Conservation (phyloP, 257 asterid species). For the Primulina tabacum region DNA sequence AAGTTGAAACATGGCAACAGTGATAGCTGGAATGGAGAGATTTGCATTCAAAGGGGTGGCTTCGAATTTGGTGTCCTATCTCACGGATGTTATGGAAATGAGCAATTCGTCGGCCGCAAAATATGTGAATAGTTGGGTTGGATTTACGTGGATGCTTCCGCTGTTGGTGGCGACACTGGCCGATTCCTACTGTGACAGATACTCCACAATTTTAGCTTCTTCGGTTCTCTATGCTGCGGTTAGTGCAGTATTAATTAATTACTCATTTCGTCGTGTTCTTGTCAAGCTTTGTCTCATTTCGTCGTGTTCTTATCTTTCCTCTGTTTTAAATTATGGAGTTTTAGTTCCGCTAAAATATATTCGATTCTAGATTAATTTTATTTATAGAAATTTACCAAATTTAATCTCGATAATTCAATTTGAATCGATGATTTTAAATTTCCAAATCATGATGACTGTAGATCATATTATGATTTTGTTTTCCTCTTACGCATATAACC, state of each 20-base stretch:
- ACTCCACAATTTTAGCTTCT: conserved; percentile 57
- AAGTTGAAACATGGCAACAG: conserved; percentile 27
- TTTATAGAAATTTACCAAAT: no score
- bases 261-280: no score
- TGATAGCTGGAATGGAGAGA: conserved; percentile 83
- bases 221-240: conserved; percentile 60
- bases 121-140: conserved; percentile 77
- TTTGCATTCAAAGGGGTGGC: conserved; percentile 96
- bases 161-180: conserved; percentile 66
- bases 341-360: no score
- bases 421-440: neutral
- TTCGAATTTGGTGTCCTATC: conserved; percentile 78
- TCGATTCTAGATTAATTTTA: no score
- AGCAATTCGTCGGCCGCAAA: conserved; percentile 88
- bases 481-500: neutral
- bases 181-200: conserved; percentile 74
- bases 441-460: neutral
- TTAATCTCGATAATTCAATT: no score
- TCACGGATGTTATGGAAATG: conserved; percentile 72
- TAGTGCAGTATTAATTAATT: no score
- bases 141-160: conserved; percentile 80
- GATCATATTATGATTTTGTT: neutral
- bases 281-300: no score
- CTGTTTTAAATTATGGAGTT: no score
- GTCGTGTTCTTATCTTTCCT: no score